phyloP scores from a whole-genome alignment of 2,329 filamentous ascomycete genomes.

The Fusarium piperis region DNA sequence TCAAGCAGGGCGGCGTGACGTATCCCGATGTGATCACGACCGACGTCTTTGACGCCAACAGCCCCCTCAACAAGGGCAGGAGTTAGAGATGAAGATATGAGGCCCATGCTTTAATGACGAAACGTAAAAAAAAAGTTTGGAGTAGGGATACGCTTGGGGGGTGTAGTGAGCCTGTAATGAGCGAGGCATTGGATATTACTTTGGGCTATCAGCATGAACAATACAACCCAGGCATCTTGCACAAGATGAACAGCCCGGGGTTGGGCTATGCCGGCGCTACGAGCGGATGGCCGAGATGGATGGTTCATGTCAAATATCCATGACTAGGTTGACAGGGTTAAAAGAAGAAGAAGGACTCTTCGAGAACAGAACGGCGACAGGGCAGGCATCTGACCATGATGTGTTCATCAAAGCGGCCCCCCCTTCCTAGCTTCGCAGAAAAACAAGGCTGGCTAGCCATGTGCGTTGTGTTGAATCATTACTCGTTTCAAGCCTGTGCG shows the following conservation, averaged over 20 bases:
- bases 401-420: conserved; percentile 12
- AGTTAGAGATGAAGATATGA: conserved; percentile 36
- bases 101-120: background rate
- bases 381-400: conserved; percentile 25
- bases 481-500: background rate
- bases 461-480: background rate
- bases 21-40: conserved; percentile 67
- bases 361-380: conserved; percentile 5
- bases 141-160: background rate
- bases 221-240: conserved; percentile 3
- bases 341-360: background rate
- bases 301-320: conserved; percentile 37
- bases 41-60: conserved; percentile 67
- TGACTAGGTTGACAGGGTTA: conserved; percentile 9
- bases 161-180: background rate
- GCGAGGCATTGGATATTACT: background rate
- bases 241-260: conserved; percentile 16
- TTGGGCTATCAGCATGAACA: conserved; percentile 12
- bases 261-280: conserved; percentile 31
- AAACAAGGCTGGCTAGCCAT: background rate
- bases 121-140: background rate
- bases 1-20: conserved; percentile 62
- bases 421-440: background rate
- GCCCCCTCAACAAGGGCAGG: conserved; percentile 68
- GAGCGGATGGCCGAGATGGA: conserved; percentile 30